A percentile compares a stretch with the other conserved stretches of the same genome.
Evolutionary conservation across 2,329 filamentous ascomycete species (phyloP).

Genomic region (Sporothrix pallida): DNA sequence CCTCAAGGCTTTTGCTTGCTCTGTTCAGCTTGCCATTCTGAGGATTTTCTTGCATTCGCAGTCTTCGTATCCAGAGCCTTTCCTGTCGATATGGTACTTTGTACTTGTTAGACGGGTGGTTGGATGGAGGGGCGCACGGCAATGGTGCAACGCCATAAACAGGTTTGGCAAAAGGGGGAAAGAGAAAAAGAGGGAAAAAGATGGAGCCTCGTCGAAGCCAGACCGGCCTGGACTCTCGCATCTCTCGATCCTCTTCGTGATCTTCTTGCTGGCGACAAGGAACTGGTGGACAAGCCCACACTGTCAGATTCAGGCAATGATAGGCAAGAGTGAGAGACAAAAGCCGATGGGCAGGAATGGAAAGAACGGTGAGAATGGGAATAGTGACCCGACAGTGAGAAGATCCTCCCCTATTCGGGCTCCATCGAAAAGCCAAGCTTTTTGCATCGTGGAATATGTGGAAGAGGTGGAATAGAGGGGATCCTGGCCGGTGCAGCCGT

Average conservation of each 20-base stretch:
- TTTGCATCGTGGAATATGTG: slow-evolving; percentile 26
- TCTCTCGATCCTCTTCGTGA: not conserved
- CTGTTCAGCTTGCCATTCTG: not conserved
- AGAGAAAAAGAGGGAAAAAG: not conserved
- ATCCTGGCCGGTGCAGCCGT: not conserved
- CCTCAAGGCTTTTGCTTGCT: not conserved
- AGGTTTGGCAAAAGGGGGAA: slow-evolving; percentile 11
- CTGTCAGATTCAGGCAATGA: slow-evolving; percentile 15
- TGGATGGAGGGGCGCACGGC: slow-evolving; percentile 9
- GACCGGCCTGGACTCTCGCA: slow-evolving; percentile 22
- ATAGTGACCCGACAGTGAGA: not conserved
- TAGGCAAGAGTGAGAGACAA: not conserved
- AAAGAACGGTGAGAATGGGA: not conserved
- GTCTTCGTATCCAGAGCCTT: not conserved
- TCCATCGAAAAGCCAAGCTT: slow-evolving; percentile 28
- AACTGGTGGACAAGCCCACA: not conserved
- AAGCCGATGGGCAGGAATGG: not conserved
- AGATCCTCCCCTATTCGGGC: not conserved
- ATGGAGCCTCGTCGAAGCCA: slow-evolving; percentile 20
- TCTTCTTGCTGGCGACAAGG: not conserved
- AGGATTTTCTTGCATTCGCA: not conserved
- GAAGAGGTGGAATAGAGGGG: not conserved
- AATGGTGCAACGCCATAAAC: slow-evolving; percentile 24
- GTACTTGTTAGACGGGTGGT: too few species aligned
- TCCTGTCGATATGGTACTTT: not conserved